Percentiles rank a stretch among this genome's conserved stretches.
phyloP scores from a whole-genome alignment of 2,329 filamentous ascomycete species.

The Ophiostoma quercus region DNA sequence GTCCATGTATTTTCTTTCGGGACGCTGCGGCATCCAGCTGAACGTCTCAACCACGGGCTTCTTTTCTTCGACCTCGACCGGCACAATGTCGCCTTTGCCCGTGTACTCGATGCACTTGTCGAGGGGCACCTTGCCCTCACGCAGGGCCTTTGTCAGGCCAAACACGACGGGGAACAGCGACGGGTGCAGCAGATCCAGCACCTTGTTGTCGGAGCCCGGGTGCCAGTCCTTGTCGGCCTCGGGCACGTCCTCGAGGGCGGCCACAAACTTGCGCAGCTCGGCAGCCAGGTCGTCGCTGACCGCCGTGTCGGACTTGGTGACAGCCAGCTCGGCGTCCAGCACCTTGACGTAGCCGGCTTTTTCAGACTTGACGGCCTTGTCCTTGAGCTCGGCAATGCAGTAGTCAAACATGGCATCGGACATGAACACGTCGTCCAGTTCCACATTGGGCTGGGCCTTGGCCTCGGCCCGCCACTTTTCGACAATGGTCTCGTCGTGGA shows the following conservation, averaged over 20 bases:
- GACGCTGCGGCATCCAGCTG: not conserved
- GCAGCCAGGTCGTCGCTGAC: conserved; percentile 34
- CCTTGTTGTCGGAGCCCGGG: conserved; percentile 47
- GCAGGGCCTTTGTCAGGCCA: conserved; percentile 31
- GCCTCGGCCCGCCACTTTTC: conserved; percentile 19
- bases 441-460: conserved; percentile 15
- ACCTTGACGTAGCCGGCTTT: conserved; percentile 39
- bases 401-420: conserved; percentile 25
- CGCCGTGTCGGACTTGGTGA: conserved; percentile 50
- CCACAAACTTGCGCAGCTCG: conserved; percentile 38
- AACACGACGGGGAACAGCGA: conserved; percentile 55
- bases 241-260: conserved; percentile 42
- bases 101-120: conserved; percentile 29
- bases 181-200: conserved; percentile 56
- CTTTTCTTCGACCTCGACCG: not conserved
- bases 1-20: not conserved
- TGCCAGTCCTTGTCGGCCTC: conserved; percentile 45
- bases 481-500: not conserved
- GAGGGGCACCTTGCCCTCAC: conserved; percentile 34
- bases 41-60: accelerated
- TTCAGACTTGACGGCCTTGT: conserved; percentile 46
- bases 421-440: conserved; percentile 23
- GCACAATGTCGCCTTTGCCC: conserved; percentile 27
- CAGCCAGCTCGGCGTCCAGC: conserved; percentile 38
- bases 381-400: conserved; percentile 44